These are phyloP conservation scores for Xylariaceae sp. DNA, from an alignment of 2,329 filamentous ascomycete genomes.

Conservation along the genomic window DNA sequence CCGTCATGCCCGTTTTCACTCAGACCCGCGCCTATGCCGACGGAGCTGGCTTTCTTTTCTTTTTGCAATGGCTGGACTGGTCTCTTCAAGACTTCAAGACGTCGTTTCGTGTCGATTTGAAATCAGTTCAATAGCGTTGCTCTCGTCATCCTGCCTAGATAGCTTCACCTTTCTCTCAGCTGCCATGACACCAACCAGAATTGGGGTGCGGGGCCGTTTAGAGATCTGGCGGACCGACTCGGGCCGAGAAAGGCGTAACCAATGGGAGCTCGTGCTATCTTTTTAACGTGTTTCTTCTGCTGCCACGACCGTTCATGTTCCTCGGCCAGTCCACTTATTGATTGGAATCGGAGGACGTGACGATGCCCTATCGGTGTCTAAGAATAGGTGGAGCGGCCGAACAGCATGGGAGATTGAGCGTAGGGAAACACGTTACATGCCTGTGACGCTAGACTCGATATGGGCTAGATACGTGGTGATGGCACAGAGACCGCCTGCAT, in stretches of 20 bases:
- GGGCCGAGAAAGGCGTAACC: background rate
- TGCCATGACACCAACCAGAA: background rate
- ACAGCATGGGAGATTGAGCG: background rate
- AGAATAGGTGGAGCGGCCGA: background rate
- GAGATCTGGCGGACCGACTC: background rate
- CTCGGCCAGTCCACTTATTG: background rate
- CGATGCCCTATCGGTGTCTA: background rate
- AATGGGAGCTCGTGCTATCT: background rate
- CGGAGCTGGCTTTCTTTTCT: too few relatives aligned
- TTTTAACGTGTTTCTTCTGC: background rate
- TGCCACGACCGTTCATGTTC: background rate
- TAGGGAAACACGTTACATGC: background rate
- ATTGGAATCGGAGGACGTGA: background rate
- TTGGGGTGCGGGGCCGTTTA: background rate
- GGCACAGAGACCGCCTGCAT: background rate
- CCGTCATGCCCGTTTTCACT: too few relatives aligned
- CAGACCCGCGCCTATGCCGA: too few relatives aligned
- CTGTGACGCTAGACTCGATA: background rate
- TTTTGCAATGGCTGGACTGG: too few relatives aligned
- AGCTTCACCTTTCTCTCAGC: too few relatives aligned
- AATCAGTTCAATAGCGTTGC: too few relatives aligned
- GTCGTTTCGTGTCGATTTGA: too few relatives aligned
- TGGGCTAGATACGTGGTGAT: background rate
- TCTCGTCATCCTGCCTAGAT: too few relatives aligned
- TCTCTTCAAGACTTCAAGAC: too few relatives aligned